phyloP scores from a whole-genome alignment of 1,284 basidiomycete genomes.

The Puccinia polysora region DNA sequence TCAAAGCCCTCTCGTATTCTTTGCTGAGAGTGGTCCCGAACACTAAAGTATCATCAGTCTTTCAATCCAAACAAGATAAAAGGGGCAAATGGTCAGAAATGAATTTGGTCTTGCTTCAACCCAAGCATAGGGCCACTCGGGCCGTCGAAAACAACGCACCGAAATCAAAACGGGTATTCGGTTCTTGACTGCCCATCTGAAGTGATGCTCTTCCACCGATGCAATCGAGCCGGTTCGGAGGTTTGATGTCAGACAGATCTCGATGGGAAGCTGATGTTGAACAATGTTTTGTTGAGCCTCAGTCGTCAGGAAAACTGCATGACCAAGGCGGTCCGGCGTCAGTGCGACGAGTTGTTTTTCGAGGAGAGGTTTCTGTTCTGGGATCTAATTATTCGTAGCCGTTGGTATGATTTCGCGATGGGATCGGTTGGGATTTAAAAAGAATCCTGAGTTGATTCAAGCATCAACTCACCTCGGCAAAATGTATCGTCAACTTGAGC shows the following conservation, averaged over 20 bases:
- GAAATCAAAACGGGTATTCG: conserved; percentile 3
- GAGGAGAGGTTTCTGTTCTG: background rate
- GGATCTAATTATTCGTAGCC: too few species aligned
- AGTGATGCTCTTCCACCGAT: background rate
- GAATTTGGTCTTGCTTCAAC: too few species aligned
- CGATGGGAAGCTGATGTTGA: background rate
- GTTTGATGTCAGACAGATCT: conserved; percentile 13
- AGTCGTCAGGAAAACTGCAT: background rate
- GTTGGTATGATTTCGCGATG: background rate
- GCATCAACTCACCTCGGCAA: background rate
- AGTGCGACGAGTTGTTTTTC: background rate
- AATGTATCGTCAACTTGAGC: conserved; percentile 6
- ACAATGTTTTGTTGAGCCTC: background rate
- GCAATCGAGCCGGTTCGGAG: background rate
- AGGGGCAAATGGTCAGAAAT: too few species aligned
- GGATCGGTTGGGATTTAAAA: background rate
- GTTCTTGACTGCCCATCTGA: conserved; percentile 3
- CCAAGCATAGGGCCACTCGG: background rate
- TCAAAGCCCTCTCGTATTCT: background rate
- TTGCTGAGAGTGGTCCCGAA: background rate
- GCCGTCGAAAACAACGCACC: background rate
- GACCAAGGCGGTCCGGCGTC: background rate
- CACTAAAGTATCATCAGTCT: conserved; percentile 16
- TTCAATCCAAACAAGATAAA: too few species aligned
- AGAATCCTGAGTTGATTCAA: background rate